Evolutionary conservation across 169 alveolate species (phyloP).

Genomic region (Eimeria zaria): DNA sequence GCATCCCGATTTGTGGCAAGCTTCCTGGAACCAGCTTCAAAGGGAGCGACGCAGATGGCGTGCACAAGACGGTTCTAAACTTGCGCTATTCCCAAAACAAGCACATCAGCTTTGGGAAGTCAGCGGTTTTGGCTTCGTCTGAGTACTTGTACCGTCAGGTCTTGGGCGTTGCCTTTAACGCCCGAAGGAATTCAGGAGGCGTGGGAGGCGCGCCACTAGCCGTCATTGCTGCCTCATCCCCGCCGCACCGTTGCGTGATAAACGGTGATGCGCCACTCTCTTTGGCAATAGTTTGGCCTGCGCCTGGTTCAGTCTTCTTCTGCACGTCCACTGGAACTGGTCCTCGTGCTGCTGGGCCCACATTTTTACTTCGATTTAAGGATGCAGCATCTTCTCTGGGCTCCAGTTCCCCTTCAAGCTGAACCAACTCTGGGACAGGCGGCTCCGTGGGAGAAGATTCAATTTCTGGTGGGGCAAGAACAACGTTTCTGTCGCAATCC

Average conservation of each 20-base stretch:
- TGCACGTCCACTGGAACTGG: neutral
- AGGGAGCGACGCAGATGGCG: neutral
- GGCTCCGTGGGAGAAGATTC: conserved; percentile 4
- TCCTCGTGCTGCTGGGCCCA: neutral
- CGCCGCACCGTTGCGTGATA: neutral
- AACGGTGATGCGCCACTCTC: neutral
- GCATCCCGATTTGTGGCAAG: neutral
- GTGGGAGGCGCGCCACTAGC: conserved; percentile 28
- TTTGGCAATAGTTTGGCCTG: no score
- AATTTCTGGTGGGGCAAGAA: conserved; percentile 52
- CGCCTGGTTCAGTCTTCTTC: no score
- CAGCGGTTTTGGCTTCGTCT: neutral
- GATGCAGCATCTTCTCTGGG: neutral
- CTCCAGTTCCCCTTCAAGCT: neutral
- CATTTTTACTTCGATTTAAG: neutral
- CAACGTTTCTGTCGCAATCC: conserved; percentile 71
- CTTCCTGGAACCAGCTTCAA: neutral
- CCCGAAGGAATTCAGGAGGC: conserved; percentile 68
- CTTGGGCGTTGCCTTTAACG: conserved; percentile 33
- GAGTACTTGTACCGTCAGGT: neutral
- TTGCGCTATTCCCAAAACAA: neutral
- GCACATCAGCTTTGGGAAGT: neutral
- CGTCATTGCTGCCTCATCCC: neutral
- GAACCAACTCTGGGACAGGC: conserved; percentile 20
- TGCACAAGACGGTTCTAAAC: neutral